phyloP scores from a whole-genome alignment of 2,329 filamentous ascomycete species.

The Fusarium sp. region DNA sequence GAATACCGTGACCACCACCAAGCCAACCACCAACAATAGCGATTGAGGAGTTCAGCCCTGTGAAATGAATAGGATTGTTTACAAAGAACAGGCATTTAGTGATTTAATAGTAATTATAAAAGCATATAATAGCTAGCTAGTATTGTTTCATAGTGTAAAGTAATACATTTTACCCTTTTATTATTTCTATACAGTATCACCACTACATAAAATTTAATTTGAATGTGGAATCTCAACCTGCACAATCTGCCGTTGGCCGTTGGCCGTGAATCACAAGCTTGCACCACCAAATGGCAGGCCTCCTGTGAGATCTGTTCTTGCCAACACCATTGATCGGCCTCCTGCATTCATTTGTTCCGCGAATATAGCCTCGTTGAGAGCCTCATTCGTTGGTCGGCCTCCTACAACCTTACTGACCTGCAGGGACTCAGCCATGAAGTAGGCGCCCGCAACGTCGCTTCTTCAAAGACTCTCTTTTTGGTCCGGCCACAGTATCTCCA shows the following conservation, averaged over 20 bases:
- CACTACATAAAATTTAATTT: not conserved
- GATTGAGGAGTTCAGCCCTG: too few species aligned
- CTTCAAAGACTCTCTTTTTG: not conserved
- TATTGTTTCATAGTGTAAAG: too few species aligned
- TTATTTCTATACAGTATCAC: too few species aligned
- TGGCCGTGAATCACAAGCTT: constrained; percentile 26
- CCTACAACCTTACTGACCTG: constrained; percentile 6
- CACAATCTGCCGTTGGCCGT: not conserved
- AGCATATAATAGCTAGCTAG: too few species aligned
- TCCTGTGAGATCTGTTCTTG: not conserved
- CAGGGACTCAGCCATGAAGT: constrained; percentile 1
- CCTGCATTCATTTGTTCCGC: not conserved
- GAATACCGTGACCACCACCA: not conserved
- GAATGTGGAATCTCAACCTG: not conserved
- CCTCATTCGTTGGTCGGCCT: constrained; percentile 6
- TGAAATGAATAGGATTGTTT: too few species aligned
- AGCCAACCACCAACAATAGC: too few species aligned
- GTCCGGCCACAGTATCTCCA: not conserved
- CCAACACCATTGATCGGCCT: not conserved
- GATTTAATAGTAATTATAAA: too few species aligned
- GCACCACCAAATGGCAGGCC: not conserved
- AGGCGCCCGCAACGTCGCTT: not conserved
- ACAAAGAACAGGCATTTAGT: too few species aligned
- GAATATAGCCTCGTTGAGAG: constrained; percentile 2
- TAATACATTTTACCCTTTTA: too few species aligned